phyloP scores from a whole-genome alignment of 768 basidiomycete species.

The Leccinum truebloodii region DNA sequence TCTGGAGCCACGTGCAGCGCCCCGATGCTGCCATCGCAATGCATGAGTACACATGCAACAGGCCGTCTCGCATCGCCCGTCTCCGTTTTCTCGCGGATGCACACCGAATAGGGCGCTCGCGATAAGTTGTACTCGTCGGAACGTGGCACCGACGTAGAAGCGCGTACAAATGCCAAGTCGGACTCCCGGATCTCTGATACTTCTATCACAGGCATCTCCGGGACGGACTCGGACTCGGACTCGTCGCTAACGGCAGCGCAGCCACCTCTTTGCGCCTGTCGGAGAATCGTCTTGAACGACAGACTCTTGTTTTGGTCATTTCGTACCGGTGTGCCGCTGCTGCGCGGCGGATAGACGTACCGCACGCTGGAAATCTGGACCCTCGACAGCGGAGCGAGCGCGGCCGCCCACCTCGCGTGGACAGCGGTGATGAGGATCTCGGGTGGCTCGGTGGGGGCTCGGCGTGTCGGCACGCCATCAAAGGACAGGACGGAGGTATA shows the following conservation, averaged over 20 bases:
- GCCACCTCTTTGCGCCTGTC: background rate
- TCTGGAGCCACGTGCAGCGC: constrained; percentile 10
- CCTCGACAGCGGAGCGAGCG: constrained; percentile 11
- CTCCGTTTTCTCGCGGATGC: constrained; percentile 13
- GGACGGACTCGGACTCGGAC: background rate
- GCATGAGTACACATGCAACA: constrained; percentile 19
- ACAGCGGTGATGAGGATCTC: constrained; percentile 12
- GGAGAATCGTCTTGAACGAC: background rate
- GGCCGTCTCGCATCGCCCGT: background rate
- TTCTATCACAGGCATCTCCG: background rate
- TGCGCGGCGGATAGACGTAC: too few species aligned
- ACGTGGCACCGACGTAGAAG: constrained; percentile 13
- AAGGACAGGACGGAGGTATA: background rate
- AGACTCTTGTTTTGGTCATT: background rate
- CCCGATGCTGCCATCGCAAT: constrained; percentile 25
- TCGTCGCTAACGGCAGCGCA: too few species aligned
- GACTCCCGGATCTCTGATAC: constrained; percentile 12
- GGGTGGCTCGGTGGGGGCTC: constrained; percentile 9
- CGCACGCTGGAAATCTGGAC: background rate
- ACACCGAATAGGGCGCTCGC: constrained; percentile 23
- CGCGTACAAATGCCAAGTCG: constrained; percentile 17
- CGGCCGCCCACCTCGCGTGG: constrained; percentile 12
- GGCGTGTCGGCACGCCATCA: background rate
- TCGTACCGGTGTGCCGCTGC: background rate
- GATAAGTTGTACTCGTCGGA: constrained; percentile 23